These are phyloP conservation scores for Lodderomyces beijingensis DNA, from an alignment of 1,139 yeast genomes.

Conservation along the genomic window DNA sequence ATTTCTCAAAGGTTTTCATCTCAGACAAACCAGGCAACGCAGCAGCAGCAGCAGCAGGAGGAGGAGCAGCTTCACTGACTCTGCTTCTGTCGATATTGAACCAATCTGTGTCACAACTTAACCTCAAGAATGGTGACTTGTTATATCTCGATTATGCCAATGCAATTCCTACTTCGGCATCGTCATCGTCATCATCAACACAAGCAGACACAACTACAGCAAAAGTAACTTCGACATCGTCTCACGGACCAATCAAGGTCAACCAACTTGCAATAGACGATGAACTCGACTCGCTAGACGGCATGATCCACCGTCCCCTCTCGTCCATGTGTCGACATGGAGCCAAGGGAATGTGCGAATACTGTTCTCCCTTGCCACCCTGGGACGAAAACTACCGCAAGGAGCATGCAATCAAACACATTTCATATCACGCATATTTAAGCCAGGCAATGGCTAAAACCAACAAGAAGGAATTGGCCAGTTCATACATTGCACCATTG, in stretches of 20 bases:
- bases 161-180: conserved; percentile 8
- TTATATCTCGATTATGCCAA: conserved; percentile 52
- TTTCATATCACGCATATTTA: conserved; percentile 80
- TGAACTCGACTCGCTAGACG: conserved; percentile 61
- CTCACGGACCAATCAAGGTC: conserved; percentile 18
- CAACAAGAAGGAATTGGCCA: conserved; percentile 56
- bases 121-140: conserved; percentile 80
- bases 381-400: conserved; percentile 80
- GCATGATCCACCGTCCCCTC: conserved; percentile 63
- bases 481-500: conserved; percentile 76
- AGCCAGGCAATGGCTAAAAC: conserved; percentile 67
- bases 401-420: conserved; percentile 78
- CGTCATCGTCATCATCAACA: conserved; percentile 10
- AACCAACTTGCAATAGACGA: conserved; percentile 62
- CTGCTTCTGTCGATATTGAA: conserved; percentile 18
- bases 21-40: conserved; percentile 37
- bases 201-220: conserved; percentile 8
- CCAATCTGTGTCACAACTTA: conserved; percentile 47
- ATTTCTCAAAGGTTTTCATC: conserved; percentile 27
- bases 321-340: conserved; percentile 80
- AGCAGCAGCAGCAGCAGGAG: neutral
- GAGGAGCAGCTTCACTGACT: neutral
- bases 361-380: conserved; percentile 93
- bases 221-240: conserved; percentile 9
- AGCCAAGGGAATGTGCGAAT: conserved; percentile 95